Conservation (phyloP, 2,329 filamentous ascomycete genomes). For the Aspergillus fructus region DNA sequence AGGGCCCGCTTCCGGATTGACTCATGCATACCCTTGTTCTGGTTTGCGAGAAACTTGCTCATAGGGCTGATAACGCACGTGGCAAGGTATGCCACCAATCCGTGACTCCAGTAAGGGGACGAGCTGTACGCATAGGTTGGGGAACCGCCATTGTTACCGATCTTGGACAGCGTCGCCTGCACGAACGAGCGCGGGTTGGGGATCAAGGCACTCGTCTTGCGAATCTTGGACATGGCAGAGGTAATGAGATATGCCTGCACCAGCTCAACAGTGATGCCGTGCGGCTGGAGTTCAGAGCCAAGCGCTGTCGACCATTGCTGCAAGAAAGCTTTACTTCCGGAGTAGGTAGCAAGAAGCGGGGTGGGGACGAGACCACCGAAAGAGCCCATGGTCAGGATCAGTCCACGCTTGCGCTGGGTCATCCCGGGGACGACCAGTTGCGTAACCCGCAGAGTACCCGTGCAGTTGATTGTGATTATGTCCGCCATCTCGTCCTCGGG, state of each 20-base stretch:
- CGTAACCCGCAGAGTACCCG: conserved; percentile 84
- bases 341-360: conserved; percentile 91
- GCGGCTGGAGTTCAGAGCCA: conserved; percentile 74
- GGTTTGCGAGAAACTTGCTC: conserved; percentile 55
- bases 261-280: conserved; percentile 85
- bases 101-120: conserved; percentile 92
- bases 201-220: conserved; percentile 72
- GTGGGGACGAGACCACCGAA: conserved; percentile 92
- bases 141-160: conserved; percentile 74
- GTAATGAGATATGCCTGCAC: conserved; percentile 91
- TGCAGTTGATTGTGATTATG: conserved; percentile 94
- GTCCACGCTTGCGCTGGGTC: conserved; percentile 76
- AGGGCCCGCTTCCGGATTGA: conserved; percentile 79
- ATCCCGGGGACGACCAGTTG: conserved; percentile 82
- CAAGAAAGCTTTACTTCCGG: conserved; percentile 95
- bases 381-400: conserved; percentile 96
- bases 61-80: conserved; percentile 60
- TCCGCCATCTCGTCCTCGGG: conserved; percentile 75
- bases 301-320: conserved; percentile 93
- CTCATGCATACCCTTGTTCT: conserved; percentile 73
- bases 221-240: conserved; percentile 95
- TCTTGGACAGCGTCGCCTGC: conserved; percentile 70
- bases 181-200: conserved; percentile 84
- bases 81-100: conserved; percentile 80
- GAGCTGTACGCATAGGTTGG: conserved; percentile 79